phyloP scores from a whole-genome alignment of 2,329 filamentous ascomycete species.

The Scleromitrula shiraiana region DNA sequence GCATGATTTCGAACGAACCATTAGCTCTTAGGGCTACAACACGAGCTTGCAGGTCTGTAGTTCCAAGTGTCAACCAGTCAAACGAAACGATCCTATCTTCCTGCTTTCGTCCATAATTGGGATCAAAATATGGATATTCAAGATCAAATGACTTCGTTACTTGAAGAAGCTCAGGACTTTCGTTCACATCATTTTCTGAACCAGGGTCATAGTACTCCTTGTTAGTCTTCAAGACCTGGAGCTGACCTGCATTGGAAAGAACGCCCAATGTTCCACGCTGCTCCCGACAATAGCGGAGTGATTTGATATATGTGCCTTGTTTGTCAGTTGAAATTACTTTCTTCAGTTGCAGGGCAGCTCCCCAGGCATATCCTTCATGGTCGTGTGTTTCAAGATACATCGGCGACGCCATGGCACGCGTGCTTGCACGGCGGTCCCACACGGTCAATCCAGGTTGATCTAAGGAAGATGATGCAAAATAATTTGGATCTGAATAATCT shows the following conservation, averaged over 20 bases:
- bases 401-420: conserved; percentile 43
- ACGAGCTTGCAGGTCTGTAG: conserved; percentile 47
- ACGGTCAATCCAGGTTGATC: conserved; percentile 68
- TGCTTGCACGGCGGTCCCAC: conserved; percentile 66
- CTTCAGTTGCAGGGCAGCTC: conserved; percentile 50
- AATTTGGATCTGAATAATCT: conserved; percentile 73
- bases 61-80: conserved; percentile 56
- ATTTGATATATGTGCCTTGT: conserved; percentile 49
- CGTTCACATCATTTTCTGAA: conserved; percentile 37
- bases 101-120: conserved; percentile 37
- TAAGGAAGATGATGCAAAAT: conserved; percentile 72
- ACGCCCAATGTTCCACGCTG: conserved; percentile 53
- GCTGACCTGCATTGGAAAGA: conserved; percentile 53
- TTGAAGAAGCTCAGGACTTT: conserved; percentile 50
- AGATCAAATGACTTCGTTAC: conserved; percentile 54
- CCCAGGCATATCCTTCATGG: conserved; percentile 54
- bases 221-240: conserved; percentile 52
- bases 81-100: conserved; percentile 57
- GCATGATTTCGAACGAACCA: conserved; percentile 53
- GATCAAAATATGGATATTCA: conserved; percentile 48
- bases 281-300: conserved; percentile 55
- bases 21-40: conserved; percentile 52
- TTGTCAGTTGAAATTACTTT: conserved; percentile 46
- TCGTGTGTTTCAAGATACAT: conserved; percentile 51
- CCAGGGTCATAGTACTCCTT: conserved; percentile 42